Evolutionary conservation across 768 basidiomycete genomes (phyloP).

Genomic region (Pisolithus orientalis): DNA sequence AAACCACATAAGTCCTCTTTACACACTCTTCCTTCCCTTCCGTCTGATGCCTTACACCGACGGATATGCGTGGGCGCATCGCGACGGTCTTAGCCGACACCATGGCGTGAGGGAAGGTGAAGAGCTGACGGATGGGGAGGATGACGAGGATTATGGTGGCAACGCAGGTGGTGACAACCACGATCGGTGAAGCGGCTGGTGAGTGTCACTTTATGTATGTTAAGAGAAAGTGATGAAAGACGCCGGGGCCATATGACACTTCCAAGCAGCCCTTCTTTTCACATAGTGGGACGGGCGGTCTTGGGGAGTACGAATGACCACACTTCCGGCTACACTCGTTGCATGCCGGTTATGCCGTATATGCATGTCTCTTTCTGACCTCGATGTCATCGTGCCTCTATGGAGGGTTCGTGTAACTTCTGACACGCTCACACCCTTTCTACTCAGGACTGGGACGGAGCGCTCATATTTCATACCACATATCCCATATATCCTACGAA

Average conservation of each 20-base stretch:
- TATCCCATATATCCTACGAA: too few species aligned
- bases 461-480: too few species aligned
- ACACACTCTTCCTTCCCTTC: slow-evolving; percentile 79
- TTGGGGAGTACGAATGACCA: too few species aligned
- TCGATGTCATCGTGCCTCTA: too few species aligned
- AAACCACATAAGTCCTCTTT: slow-evolving; percentile 46
- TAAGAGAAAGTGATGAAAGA: slow-evolving; percentile 40
- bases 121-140: slow-evolving; percentile 84
- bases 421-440: too few species aligned
- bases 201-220: slow-evolving; percentile 6
- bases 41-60: slow-evolving; percentile 78
- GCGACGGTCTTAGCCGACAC: slow-evolving; percentile 56
- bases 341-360: too few species aligned
- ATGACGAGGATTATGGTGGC: slow-evolving; percentile 33
- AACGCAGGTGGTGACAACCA: too few species aligned
- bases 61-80: slow-evolving; percentile 75
- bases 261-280: slow-evolving; percentile 18
- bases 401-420: too few species aligned
- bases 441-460: too few species aligned
- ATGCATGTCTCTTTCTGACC: too few species aligned
- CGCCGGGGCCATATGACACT: slow-evolving; percentile 88
- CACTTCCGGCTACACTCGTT: too few species aligned
- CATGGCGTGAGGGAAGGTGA: slow-evolving; percentile 66
- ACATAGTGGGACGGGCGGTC: too few species aligned
- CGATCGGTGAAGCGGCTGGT: slow-evolving; percentile 1